phyloP scores from a whole-genome alignment of 2,329 filamentous ascomycete species.

The Dothistroma pini region DNA sequence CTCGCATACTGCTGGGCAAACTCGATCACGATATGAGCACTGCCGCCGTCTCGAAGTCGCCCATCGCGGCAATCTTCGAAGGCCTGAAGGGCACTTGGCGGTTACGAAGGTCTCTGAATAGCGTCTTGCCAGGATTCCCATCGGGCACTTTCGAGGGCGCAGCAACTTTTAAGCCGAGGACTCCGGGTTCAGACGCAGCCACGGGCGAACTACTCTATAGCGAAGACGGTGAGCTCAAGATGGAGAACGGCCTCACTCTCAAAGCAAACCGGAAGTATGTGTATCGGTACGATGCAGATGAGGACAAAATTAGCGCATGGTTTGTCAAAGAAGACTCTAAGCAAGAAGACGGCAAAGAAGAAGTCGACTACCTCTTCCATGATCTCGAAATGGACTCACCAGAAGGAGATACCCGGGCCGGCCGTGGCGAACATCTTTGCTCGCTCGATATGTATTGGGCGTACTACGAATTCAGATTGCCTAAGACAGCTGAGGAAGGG shows the following conservation, averaged over 20 bases:
- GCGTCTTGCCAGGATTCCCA: slow-evolving; percentile 33
- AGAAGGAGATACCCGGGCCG: slow-evolving; percentile 50
- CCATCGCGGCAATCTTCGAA: slow-evolving; percentile 31
- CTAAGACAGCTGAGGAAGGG: slow-evolving; percentile 24
- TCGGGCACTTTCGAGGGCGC: slow-evolving; percentile 36
- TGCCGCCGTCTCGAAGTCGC: slow-evolving; percentile 20
- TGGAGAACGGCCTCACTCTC: slow-evolving; percentile 46
- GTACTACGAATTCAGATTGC: slow-evolving; percentile 59
- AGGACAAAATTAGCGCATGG: slow-evolving; percentile 67
- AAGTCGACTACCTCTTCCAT: slow-evolving; percentile 71
- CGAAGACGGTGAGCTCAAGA: slow-evolving; percentile 36
- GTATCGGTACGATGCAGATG: slow-evolving; percentile 64
- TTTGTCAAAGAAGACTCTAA: slow-evolving; percentile 65
- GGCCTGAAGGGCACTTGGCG: slow-evolving; percentile 35
- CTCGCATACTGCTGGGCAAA: background rate
- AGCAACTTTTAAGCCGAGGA: slow-evolving; percentile 34
- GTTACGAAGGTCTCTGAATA: slow-evolving; percentile 32
- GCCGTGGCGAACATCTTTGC: slow-evolving; percentile 66
- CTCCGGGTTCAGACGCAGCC: slow-evolving; percentile 28
- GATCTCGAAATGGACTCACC: slow-evolving; percentile 58
- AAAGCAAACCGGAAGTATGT: slow-evolving; percentile 65
- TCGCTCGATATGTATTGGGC: slow-evolving; percentile 69
- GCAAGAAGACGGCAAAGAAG: slow-evolving; percentile 37
- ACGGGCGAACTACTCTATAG: slow-evolving; percentile 34
- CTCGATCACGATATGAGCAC: background rate